Evolutionary conservation across 257 asterid genomes (phyloP).

Genomic region (Datura wrightii): DNA sequence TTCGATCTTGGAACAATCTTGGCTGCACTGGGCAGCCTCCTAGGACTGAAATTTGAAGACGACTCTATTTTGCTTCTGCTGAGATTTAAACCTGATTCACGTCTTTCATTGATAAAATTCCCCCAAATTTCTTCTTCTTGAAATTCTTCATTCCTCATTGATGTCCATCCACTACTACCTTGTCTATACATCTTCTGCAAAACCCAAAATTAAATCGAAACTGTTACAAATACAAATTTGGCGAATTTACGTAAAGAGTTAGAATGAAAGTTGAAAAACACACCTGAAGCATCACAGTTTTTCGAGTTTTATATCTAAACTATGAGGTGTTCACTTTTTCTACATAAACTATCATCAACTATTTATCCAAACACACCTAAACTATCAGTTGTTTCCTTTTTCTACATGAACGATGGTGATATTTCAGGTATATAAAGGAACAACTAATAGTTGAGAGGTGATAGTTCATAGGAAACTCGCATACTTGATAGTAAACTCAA

Average conservation of each 20-base stretch:
- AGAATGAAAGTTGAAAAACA: no score
- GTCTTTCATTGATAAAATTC: slow-evolving; percentile 5
- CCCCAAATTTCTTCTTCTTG: slow-evolving; percentile 68
- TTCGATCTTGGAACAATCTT: slow-evolving; percentile 46
- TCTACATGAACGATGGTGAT: no score
- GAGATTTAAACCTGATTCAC: slow-evolving; percentile 33
- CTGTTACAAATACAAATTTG: background rate
- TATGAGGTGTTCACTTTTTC: no score
- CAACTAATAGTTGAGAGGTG: no score
- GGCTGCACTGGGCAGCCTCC: slow-evolving; percentile 40
- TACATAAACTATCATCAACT: no score
- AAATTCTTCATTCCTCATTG: slow-evolving; percentile 59
- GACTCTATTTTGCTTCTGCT: slow-evolving; percentile 24
- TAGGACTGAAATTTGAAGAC: slow-evolving; percentile 29
- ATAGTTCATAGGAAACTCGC: no score
- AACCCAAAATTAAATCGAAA: background rate
- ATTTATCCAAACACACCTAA: no score
- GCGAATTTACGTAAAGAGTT: background rate
- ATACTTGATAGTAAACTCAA: no score
- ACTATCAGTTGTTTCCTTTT: no score
- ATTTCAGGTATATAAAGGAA: no score
- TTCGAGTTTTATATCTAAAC: no score
- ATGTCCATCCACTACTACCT: slow-evolving; percentile 62
- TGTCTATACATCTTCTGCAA: slow-evolving; percentile 46
- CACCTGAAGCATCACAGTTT: no score